Base-by-base conservation (phyloP, 768 basidiomycete species). In the Suillus ampliporus region DNA sequence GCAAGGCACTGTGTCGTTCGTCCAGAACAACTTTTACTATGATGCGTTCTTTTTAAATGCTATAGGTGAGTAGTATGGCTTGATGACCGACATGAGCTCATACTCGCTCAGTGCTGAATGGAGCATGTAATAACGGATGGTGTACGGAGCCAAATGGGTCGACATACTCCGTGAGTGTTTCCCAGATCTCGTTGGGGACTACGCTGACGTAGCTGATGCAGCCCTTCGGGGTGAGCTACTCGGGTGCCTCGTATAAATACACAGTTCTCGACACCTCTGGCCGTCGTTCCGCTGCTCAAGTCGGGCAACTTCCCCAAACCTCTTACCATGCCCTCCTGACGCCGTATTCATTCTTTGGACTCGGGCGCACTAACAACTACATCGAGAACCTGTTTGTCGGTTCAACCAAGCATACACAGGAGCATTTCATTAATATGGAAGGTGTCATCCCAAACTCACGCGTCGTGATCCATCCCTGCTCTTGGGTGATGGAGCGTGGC, bases 41-140 rank as follows among this genome's bases (percentile, higher is more conserved):
- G 97, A 99, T 67, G 97, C 97, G 0, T 99, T 99, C 81, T 99
- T 99, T 85, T 82, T 99, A 58, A 98, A 98, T 72, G 94, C 97
- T 3, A 92, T 95, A 47, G 90, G 96, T 97, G 47, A 48, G 87
- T 77, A 4, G 21, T 15, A 26, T 14, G 28, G 7, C 44, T 26
- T 26, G 19, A 34, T 43, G 37, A 48, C 31, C 41, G 46, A 59
- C 28, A 41, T 38, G n/a, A 57, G 13, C 15, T 38, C 46, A 26
- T 68, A 61, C 50, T 28, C 52, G 15, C 17, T 21, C 67, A 95
- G 95, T 97, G 0, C 77, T 98, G 40, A 98, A 98, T 68, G 96
- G 96, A 19, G 97, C 95, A 0, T 99, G 97, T 69, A 79, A 87
- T 57, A 91, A 90, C 61, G 91, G 91, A 0, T 86, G 85, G 79